Evolutionary conservation across 768 basidiomycete genomes (phyloP).

Genomic region (Suillus weaverae): DNA sequence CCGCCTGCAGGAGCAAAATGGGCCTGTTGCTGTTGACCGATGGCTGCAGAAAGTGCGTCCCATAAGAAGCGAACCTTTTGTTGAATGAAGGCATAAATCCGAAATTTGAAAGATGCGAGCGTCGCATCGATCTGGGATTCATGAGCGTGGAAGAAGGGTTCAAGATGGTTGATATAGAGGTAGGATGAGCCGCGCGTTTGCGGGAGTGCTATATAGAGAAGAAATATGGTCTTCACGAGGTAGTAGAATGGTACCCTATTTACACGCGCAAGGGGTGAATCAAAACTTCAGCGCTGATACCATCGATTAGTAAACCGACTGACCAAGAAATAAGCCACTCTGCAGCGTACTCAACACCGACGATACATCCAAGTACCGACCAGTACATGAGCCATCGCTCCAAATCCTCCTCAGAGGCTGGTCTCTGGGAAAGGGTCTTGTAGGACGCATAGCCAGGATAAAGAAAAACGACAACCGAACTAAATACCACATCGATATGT

Average conservation of each 20-base stretch:
- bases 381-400: constrained; percentile 99
- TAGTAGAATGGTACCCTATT: constrained; percentile 85
- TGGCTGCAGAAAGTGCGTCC: constrained; percentile 56
- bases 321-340: constrained; percentile 90
- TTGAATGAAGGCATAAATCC: constrained; percentile 64
- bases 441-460: constrained; percentile 97
- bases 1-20: constrained; percentile 20
- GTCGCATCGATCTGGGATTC: constrained; percentile 84
- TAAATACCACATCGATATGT: constrained; percentile 23
- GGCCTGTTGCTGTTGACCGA: constrained; percentile 43
- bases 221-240: constrained; percentile 75
- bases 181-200: constrained; percentile 88
- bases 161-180: constrained; percentile 76
- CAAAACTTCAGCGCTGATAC: background rate
- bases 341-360: constrained; percentile 78
- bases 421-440: constrained; percentile 87
- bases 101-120: constrained; percentile 62
- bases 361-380: constrained; percentile 83
- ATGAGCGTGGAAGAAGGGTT: constrained; percentile 80
- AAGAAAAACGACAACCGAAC: constrained; percentile 76
- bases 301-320: constrained; percentile 26
- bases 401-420: constrained; percentile 78
- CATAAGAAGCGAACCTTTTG: constrained; percentile 62
- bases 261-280: background rate
- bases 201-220: constrained; percentile 88